Conservation (phyloP, 2,329 filamentous ascomycete species). For the Apiospora koreana region DNA sequence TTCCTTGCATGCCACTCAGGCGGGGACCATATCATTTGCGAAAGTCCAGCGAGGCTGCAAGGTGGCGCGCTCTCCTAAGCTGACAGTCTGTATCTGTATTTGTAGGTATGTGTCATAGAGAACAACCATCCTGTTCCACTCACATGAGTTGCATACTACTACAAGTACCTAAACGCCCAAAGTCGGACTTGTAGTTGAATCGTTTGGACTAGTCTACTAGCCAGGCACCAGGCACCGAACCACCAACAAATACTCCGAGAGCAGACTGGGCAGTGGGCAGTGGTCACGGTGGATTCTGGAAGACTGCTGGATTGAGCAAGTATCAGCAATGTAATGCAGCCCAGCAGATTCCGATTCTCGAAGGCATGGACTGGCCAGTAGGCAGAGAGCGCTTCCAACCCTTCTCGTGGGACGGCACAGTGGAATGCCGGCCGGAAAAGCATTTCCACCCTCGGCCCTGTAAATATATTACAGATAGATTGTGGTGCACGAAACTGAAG, state of each 20-base stretch:
- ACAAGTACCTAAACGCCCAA: neutral
- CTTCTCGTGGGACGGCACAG: neutral
- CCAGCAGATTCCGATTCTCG: constrained; percentile 1
- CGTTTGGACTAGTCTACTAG: neutral
- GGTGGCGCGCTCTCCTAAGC: neutral
- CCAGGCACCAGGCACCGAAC: neutral
- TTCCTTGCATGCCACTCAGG: neutral
- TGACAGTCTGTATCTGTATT: neutral
- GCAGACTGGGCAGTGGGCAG: neutral
- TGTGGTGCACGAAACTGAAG: neutral
- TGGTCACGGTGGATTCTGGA: neutral
- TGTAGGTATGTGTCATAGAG: neutral
- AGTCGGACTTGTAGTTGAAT: neutral
- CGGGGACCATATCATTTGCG: neutral
- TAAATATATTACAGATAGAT: neutral
- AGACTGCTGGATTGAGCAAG: constrained; percentile 3
- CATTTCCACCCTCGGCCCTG: neutral
- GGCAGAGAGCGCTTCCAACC: neutral
- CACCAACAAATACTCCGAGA: neutral
- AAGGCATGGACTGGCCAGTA: neutral
- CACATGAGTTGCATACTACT: neutral
- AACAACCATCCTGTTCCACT: neutral
- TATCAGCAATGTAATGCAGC: constrained; percentile 1
- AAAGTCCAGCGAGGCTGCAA: neutral
- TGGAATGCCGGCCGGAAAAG: neutral